phyloP scores from a whole-genome alignment of 805 yeast genomes.

The Cephaloascus albidus region DNA sequence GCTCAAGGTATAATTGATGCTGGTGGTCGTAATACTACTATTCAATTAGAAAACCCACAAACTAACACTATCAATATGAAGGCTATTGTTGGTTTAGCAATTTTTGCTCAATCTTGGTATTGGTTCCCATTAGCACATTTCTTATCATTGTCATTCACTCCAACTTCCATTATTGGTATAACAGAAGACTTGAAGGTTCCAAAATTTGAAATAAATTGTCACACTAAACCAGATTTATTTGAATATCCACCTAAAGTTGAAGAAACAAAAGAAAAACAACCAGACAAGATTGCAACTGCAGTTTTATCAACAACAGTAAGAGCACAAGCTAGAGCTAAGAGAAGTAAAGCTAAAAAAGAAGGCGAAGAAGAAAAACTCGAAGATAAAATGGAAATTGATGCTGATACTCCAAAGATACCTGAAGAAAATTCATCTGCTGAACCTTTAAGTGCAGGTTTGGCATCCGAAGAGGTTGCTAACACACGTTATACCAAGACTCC shows the following conservation, averaged over 20 bases:
- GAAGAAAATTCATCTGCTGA: constrained; percentile 4
- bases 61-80: constrained; percentile 86
- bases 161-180: constrained; percentile 85
- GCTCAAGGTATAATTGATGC: constrained; percentile 98
- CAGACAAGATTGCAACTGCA: constrained; percentile 87
- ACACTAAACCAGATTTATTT: constrained; percentile 70
- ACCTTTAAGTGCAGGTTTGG: constrained; percentile 1
- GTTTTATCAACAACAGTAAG: constrained; percentile 88
- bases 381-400: constrained; percentile 33
- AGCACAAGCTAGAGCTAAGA: constrained; percentile 89
- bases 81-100: constrained; percentile 85
- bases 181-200: constrained; percentile 82
- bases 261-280: constrained; percentile 69
- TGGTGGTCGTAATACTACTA: constrained; percentile 96
- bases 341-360: constrained; percentile 41
- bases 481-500: constrained; percentile 54
- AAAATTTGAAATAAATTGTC: constrained; percentile 70
- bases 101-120: constrained; percentile 93
- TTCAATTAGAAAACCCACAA: constrained; percentile 77
- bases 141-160: constrained; percentile 82
- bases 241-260: constrained; percentile 86
- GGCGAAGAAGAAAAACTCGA: constrained; percentile 43
- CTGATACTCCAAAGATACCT: constrained; percentile 10
- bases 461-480: constrained; percentile 20
- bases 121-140: constrained; percentile 98